Base-by-base conservation (phyloP, 2,329 filamentous ascomycete species). In the Tolypocladium capitatum region DNA sequence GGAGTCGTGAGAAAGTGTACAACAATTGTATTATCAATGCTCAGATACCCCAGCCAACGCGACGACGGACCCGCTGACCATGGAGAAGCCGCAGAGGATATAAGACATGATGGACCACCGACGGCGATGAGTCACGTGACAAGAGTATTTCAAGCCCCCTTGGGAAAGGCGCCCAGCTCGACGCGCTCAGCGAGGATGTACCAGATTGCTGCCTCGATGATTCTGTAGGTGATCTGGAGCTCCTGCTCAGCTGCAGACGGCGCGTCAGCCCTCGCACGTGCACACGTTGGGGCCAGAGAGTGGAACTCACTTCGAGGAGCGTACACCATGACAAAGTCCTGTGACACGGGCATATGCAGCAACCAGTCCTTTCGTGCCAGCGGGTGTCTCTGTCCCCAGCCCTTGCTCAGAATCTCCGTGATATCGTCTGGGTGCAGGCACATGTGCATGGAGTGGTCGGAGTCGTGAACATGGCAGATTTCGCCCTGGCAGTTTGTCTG, bases 301-400 rank as follows among this genome's bases (percentile, higher is more conserved):
- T 18, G 18, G 10, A 32, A 57, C 66, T 64, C 55, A 69, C 75
- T 67, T 57, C 84, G 69, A 2, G 88, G 87, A 18, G 87, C 85
- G 66, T 94, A 94, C 5, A 94, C 72, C 79, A 94, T 81, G 49
- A 87, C 71, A 63, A 94, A 94, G 38, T 84, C 82, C 4, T 73
- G 68, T 0, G 86, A 85, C 48, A 92, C 80, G 45, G 84, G 84
- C 58, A 79, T 74, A 51, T 72, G 71, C 52, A 66, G 46, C 28
- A 82, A 74, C 70, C 78, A 81, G 40, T 79, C 78, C 47, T 79
- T 81, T 57, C 78, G 76, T 8, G 85, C 81, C 47, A 89, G 65
- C 1, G 77, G 80, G 53, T 82, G 80, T 31, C 78, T 67, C 67
- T 94, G 81, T 1, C 84, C 89, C 87, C 88, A 94, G 2, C 86